Conservation (phyloP, 352 stramenopile genomes). For the Globisporangium takayamanum region DNA sequence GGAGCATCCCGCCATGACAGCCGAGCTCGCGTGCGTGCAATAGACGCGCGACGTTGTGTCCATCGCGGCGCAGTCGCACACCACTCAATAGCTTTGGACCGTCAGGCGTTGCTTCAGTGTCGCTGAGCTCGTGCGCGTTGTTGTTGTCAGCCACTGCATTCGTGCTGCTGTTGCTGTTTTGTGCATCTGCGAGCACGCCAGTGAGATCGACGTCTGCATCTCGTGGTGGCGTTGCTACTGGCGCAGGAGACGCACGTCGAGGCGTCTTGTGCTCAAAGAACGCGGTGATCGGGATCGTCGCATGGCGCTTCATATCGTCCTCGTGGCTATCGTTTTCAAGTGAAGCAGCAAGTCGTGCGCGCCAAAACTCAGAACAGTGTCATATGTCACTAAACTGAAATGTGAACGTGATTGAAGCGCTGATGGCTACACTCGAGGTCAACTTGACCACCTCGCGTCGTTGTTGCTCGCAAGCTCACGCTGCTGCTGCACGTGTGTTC, state of each 20-base stretch:
- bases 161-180: not conserved
- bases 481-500: no score
- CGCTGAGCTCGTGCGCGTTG: not conserved
- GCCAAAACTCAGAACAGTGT: no score
- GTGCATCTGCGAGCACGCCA: not conserved
- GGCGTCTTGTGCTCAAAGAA: slow-evolving; percentile 62
- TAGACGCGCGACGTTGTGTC: slow-evolving; percentile 26
- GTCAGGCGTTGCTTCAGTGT: not conserved
- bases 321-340: not conserved
- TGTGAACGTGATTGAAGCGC: no score
- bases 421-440: no score
- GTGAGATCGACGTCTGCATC: not conserved
- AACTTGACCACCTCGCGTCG: no score
- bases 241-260: slow-evolving; percentile 9
- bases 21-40: slow-evolving; percentile 41
- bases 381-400: no score
- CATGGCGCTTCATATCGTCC: slow-evolving; percentile 19
- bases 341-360: no score
- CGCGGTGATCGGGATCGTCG: slow-evolving; percentile 39
- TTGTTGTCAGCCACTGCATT: not conserved
- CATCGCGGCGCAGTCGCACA: slow-evolving; percentile 9
- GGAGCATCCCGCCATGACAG: slow-evolving; percentile 10
- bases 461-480: no score
- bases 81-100: not conserved
- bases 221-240: not conserved